phyloP scores from a whole-genome alignment of 1,284 basidiomycete genomes.

The Xerocomus subilludens region DNA sequence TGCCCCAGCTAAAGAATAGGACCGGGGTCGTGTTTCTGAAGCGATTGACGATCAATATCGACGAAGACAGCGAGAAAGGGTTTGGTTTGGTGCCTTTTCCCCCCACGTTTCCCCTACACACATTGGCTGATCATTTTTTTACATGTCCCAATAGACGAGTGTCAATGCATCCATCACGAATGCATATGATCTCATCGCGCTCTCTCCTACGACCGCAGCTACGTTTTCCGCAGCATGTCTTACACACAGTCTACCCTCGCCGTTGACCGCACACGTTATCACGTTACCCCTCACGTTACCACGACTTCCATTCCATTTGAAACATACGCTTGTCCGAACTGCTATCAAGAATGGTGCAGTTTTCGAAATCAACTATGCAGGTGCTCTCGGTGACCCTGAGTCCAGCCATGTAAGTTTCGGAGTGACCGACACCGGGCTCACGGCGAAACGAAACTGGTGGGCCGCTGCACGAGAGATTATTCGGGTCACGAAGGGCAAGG shows the following conservation, averaged over 20 bases:
- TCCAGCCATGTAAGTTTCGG: constrained; percentile 59
- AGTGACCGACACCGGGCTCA: constrained; percentile 63
- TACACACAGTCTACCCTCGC: constrained; percentile 81
- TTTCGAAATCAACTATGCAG: constrained; percentile 84
- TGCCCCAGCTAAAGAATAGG: constrained; percentile 65
- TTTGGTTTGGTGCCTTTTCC: constrained; percentile 70
- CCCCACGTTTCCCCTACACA: neutral
- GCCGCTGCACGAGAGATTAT: constrained; percentile 76
- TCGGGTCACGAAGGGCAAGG: constrained; percentile 81
- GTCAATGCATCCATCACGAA: constrained; percentile 67
- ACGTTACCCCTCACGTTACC: constrained; percentile 82
- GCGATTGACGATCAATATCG: constrained; percentile 75
- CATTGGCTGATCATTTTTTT: neutral
- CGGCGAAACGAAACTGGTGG: constrained; percentile 84
- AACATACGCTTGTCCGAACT: constrained; percentile 82
- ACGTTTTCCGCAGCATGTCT: constrained; percentile 84
- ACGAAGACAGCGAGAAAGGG: constrained; percentile 83
- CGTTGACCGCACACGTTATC: constrained; percentile 84
- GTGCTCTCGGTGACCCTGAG: constrained; percentile 72
- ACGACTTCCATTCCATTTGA: constrained; percentile 82
- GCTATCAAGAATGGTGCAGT: constrained; percentile 85
- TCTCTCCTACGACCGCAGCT: constrained; percentile 75
- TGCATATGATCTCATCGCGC: constrained; percentile 80
- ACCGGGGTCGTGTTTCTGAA: constrained; percentile 72
- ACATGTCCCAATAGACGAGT: constrained; percentile 63